Base-by-base conservation (phyloP, 495 filamentous ascomycete species). In the Penicillium ucsense region DNA sequence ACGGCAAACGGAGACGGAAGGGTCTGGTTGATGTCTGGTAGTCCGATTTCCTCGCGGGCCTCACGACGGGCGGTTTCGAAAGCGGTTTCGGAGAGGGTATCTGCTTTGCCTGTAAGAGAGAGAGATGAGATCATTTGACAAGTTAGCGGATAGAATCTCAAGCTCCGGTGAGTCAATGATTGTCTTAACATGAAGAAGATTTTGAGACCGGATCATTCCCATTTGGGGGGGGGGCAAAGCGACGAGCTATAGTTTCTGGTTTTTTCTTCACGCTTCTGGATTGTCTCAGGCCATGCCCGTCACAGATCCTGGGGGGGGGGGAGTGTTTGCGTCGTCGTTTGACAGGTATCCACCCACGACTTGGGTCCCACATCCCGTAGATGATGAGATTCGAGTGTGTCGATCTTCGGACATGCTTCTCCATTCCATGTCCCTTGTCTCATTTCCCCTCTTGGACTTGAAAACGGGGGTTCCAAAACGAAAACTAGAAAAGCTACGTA, bases 41-140 rank as follows among this genome's bases (percentile, higher is more conserved):
- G 79, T 2, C 89, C 89, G 60, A 95, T 94, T 66, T 95, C 89
- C 58, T 95, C 89, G 58, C 73, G 81, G 8, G 89, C 89, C 75
- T 95, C 89, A 59, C 89, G 80, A 12, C 89, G 81, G 27, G 89
- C 87, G 40, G 88, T 92, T 60, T 86, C 73, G 62, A 85, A 82
- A 62, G 75, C 61, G 3, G 72, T 73, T 57, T 80, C 79, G 11
- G 57, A 28, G 4, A 68, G 47, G 3, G 61, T 55, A 52, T 78
- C 74, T 44, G 76, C 70, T 66, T 77, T 77, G 38, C 74, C 69
- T 75, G 48, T 20, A 5, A 33, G 29, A 29, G 28, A 51, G 27
- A 32, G 30, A 5, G 3, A 41, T 4, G 8, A n/a, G 50, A 20
- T 52, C 34, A 29, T 10, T 45, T 49, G 37, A 33, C 27, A 6